Conservation (phyloP, 495 filamentous ascomycete genomes). For the Penicillium verhagenii region DNA sequence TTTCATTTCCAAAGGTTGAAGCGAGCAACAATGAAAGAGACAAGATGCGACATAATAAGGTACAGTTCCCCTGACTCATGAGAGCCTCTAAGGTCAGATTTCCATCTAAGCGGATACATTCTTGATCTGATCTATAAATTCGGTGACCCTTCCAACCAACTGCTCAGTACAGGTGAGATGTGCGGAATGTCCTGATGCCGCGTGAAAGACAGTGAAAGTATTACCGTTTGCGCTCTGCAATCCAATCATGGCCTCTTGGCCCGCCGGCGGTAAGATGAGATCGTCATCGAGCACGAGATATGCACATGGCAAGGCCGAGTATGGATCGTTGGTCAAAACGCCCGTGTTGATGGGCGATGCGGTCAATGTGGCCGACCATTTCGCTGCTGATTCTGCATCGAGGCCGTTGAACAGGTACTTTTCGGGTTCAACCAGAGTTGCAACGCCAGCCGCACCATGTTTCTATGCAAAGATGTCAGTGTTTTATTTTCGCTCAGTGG, state of each 20-base stretch:
- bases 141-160: conserved; percentile 18
- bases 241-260: conserved; percentile 32
- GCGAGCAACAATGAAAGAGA: too few relatives aligned
- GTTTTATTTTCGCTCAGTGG: neutral
- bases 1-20: too few relatives aligned
- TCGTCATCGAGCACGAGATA: conserved; percentile 35
- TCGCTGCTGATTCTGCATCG: conserved; percentile 12
- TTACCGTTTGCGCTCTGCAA: conserved; percentile 11
- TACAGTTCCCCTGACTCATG: too few relatives aligned
- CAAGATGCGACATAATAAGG: too few relatives aligned
- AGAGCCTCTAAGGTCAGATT: too few relatives aligned
- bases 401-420: conserved; percentile 29
- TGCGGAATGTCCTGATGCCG: conserved; percentile 25
- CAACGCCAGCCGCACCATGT: conserved; percentile 18
- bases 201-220: conserved; percentile 26
- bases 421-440: conserved; percentile 14
- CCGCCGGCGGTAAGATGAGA: conserved; percentile 17
- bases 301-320: conserved; percentile 30
- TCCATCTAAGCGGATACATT: too few relatives aligned
- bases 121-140: conserved; percentile 10
- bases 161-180: conserved; percentile 28
- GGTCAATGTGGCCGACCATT: conserved; percentile 33
- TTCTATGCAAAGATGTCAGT: conserved; percentile 15
- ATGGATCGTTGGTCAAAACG: conserved; percentile 32
- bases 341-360: conserved; percentile 26